Conservation (phyloP, 2,329 filamentous ascomycete species). For the Didymella exigua region DNA sequence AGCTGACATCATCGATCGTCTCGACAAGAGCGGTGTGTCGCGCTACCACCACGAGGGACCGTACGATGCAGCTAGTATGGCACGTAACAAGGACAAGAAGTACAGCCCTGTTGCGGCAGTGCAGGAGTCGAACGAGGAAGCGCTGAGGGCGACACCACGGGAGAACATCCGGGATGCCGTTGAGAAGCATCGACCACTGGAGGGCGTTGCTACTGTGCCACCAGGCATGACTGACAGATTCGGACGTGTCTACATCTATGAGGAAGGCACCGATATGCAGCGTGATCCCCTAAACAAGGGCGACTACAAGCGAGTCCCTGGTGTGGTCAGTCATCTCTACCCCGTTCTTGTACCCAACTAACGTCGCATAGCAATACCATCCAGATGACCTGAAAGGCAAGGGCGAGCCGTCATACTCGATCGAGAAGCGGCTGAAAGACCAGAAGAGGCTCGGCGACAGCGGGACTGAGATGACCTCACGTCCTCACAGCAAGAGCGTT, state of each 20-base stretch:
- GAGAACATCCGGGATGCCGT: conserved; percentile 80
- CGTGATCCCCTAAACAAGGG: conserved; percentile 69
- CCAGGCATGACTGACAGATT: conserved; percentile 71
- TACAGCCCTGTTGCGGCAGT: conserved; percentile 79
- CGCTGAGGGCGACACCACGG: conserved; percentile 77
- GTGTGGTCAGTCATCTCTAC: conserved; percentile 67
- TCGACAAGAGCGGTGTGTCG: conserved; percentile 70
- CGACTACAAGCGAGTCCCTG: conserved; percentile 78
- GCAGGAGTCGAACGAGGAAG: conserved; percentile 72
- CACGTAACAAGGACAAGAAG: conserved; percentile 70
- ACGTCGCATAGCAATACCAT: conserved; percentile 61
- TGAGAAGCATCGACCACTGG: conserved; percentile 74
- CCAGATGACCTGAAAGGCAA: conserved; percentile 83
- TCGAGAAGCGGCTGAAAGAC: conserved; percentile 70
- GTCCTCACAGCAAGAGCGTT: conserved; percentile 45
- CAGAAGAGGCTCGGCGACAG: conserved; percentile 54
- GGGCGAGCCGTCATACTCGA: conserved; percentile 74
- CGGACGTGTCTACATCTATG: conserved; percentile 75
- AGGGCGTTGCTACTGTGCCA: conserved; percentile 79
- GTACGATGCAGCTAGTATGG: conserved; percentile 79
- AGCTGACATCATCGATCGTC: conserved; percentile 78
- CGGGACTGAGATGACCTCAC: conserved; percentile 54
- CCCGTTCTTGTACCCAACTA: conserved; percentile 4
- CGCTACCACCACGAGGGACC: conserved; percentile 89
- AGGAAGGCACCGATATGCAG: conserved; percentile 88